Base-by-base conservation (phyloP, 2,329 filamentous ascomycete genomes). In the Sclerotiophoma versabilis region DNA sequence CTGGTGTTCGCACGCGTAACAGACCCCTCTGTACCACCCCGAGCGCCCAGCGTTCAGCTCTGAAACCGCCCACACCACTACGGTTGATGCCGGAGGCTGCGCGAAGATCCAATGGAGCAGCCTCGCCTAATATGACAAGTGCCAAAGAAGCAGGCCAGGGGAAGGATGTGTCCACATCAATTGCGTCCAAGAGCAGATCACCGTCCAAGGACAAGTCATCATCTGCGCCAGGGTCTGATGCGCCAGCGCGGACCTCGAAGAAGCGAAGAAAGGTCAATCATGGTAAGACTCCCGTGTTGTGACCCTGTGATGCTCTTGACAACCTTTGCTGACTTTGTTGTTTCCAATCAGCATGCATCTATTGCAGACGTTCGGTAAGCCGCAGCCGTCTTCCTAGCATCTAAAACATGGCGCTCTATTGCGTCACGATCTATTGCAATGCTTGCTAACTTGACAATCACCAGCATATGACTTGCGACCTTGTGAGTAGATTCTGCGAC, bases 251-350 rank as follows among this genome's bases (percentile, higher is more conserved):
- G 64, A 69, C 63, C 47, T 66, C 71, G 44, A 81, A 80, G 74
- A 82, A 82, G 75, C 75, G 80, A 57, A 75, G 79, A 65, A 82
- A 82, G 68, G 80, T 83, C 72, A 82, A 82, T 69, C 80, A 82
- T 74, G 80, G 76, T 78, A 65, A 68, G 70, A 42, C 46, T 33
- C 34, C 29, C 49, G 62, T 61, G 65, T 45, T 63, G 66, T 71
- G 63, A 54, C 45, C 50, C 60, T 54, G 46, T 59, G 61, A 57
- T 49, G 36, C 44, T 53, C 41, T 59, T 60, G 60, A 63, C 60
- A 47, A 39, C 51, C 54, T 54, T 43, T 64, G 70, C 72, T 75
- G 58, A 76, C 60, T 57, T 55, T 39, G 58, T 34, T 43, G 46
- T 53, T 59, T 36, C 47, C 48, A 48, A 63, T 41, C 64, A 79